Conservation (phyloP, 805 yeast species). For the Priceomyces castillae region DNA sequence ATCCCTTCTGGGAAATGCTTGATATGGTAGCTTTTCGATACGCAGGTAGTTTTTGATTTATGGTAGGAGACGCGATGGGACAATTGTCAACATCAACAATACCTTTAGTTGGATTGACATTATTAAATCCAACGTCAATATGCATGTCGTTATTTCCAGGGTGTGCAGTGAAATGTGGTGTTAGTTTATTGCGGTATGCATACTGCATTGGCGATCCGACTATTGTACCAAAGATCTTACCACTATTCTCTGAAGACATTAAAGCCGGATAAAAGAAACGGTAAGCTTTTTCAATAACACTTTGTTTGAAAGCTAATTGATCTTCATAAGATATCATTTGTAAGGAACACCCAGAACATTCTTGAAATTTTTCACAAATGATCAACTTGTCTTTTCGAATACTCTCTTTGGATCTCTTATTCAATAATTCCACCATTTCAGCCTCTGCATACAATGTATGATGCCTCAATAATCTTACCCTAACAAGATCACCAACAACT, state of each 20-base stretch:
- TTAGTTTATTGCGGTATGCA: slow-evolving; percentile 39
- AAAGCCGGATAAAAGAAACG: slow-evolving; percentile 30
- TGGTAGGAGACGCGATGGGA: slow-evolving; percentile 31
- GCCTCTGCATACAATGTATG: slow-evolving; percentile 31
- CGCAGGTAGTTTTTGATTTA: slow-evolving; percentile 25
- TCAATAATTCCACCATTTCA: slow-evolving; percentile 17
- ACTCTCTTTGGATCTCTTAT: slow-evolving; percentile 8
- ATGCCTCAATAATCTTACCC: slow-evolving; percentile 28
- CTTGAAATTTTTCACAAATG: slow-evolving; percentile 33
- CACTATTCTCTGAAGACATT: slow-evolving; percentile 5
- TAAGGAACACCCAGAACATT: slow-evolving; percentile 42
- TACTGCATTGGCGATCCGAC: slow-evolving; percentile 37
- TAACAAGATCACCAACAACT: slow-evolving; percentile 36
- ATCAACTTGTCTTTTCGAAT: slow-evolving; percentile 25
- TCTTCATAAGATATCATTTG: slow-evolving; percentile 40
- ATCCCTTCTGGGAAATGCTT: slow-evolving; percentile 3
- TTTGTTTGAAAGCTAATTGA: slow-evolving; percentile 34
- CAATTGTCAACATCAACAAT: slow-evolving; percentile 36
- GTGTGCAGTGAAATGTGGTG: slow-evolving; percentile 34
- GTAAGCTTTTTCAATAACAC: slow-evolving; percentile 33
- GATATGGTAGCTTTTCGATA: slow-evolving; percentile 12
- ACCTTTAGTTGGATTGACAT: slow-evolving; percentile 19
- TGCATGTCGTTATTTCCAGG: slow-evolving; percentile 6
- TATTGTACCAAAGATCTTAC: slow-evolving; percentile 23
- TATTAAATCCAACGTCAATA: slow-evolving; percentile 31